phyloP scores from a whole-genome alignment of 129 eudicot species.

The Flaveria brownii region DNA sequence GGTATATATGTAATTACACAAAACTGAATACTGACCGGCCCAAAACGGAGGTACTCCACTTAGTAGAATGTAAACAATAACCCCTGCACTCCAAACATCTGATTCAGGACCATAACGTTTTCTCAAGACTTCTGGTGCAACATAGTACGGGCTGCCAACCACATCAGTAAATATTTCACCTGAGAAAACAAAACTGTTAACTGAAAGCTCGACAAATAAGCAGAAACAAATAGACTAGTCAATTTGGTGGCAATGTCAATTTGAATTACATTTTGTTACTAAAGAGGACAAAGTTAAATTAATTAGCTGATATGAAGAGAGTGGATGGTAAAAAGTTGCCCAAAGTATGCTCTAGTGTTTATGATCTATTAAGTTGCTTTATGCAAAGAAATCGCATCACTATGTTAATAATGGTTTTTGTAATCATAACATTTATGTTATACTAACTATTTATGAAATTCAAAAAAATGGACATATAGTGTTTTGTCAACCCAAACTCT shows the following conservation, averaged over 20 bases:
- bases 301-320: background rate
- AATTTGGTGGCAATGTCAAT: background rate
- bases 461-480: background rate
- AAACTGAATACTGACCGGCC: constrained; percentile 62
- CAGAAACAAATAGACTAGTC: constrained; percentile 8
- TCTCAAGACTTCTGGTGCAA: constrained; percentile 88
- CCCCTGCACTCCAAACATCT: constrained; percentile 97
- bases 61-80: constrained; percentile 73
- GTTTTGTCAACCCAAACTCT: background rate
- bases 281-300: background rate
- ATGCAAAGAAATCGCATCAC: background rate
- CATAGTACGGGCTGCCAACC: constrained; percentile 96
- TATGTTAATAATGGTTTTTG: background rate
- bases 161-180: constrained; percentile 77
- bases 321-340: background rate
- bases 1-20: constrained; percentile 2
- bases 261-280: background rate
- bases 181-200: constrained; percentile 30
- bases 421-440: background rate
- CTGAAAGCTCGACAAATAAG: background rate
- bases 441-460: background rate
- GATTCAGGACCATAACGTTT: constrained; percentile 95
- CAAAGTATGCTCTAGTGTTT: background rate
- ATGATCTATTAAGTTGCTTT: background rate
- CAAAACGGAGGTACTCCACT: constrained; percentile 95